Base-by-base conservation (phyloP, 1,284 basidiomycete species). In the Cryptococcus deneoformans region DNA sequence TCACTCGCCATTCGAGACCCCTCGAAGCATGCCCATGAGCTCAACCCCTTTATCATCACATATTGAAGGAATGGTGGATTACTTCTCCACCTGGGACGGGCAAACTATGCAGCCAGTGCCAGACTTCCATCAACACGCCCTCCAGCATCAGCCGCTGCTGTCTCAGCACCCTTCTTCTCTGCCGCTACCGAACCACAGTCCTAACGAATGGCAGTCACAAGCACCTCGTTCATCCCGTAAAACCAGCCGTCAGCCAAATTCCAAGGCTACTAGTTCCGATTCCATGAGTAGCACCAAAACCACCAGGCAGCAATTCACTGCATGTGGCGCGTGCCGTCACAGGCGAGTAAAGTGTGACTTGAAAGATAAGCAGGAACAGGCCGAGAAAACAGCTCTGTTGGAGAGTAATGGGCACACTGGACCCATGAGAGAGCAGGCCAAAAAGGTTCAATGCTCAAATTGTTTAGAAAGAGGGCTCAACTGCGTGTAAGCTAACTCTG, bases 271-370 rank as follows among this genome's bases (percentile, higher is more conserved):
- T 42, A 11, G 11, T 16, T 12, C 12, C 12, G 45, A 20, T 47
- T 34, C 24, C 6, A 16, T 9, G 10, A n/a, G 29, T 47, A 58
- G 54, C 8, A 53, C 66, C 2, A 71, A 71, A 52, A 71, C 87
- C 10, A 83, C 85, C 3, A 80, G 89, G 50, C 87, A 88, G 67
- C 89, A 90, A 68, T 90, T 89, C 77, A 86, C 87, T 39, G 91
- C 90, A 3, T 93, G 91, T 71, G 90, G 90, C 52, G 90, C 90
- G 40, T 94, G 91, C 77, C 86, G 90, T 53, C 90, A 90, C 84
- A 80, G 90, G 68, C 84, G 90, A 37, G 76, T 78, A 43, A 77
- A 75, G 54, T 78, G 74, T 52, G 74, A 74, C 59, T 57, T 77
- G 47, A 75, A 75, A 34, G 71, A 74, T 14, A 65, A 68, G 44